Evolutionary conservation across 441 rosid genomes (phyloP).

Genomic region (Dalechampia spathulata): DNA sequence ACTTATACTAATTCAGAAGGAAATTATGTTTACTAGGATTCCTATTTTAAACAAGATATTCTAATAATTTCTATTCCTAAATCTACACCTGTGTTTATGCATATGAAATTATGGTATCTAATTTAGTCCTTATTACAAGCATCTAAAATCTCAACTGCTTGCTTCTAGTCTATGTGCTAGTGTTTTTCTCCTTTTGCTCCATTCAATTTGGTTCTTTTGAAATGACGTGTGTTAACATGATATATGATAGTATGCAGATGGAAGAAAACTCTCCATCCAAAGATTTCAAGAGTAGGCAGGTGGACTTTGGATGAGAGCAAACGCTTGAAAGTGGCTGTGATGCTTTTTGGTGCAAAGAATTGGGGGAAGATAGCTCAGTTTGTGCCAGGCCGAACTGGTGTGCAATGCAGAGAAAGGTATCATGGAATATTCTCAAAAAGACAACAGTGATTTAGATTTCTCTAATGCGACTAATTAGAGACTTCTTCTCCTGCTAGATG

Average conservation of each 20-base stretch:
- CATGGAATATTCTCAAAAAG: neutral
- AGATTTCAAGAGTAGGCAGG: constrained; percentile 42
- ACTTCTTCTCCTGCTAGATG: constrained; percentile 40
- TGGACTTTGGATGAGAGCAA: constrained; percentile 70
- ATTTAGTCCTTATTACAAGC: too few relatives aligned
- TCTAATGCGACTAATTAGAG: constrained; percentile 8
- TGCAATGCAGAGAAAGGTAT: constrained; percentile 84
- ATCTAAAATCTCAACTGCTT: too few relatives aligned
- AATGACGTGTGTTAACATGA: neutral
- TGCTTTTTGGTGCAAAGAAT: constrained; percentile 72
- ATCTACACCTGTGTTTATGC: too few relatives aligned
- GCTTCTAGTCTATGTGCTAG: neutral
- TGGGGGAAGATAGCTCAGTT: constrained; percentile 71
- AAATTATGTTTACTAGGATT: too few relatives aligned
- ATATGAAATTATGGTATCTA: too few relatives aligned
- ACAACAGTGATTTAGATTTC: constrained; percentile 1
- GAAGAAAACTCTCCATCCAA: constrained; percentile 64
- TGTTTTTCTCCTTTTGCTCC: neutral
- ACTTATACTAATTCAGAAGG: too few relatives aligned
- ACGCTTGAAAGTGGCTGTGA: constrained; percentile 68
- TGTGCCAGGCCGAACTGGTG: constrained; percentile 72
- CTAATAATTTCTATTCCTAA: too few relatives aligned
- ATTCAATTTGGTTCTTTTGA: neutral
- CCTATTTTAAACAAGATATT: too few relatives aligned
- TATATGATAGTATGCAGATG: constrained; percentile 46